Percentiles rank a stretch among this genome's conserved stretches.
phyloP scores from a whole-genome alignment of 2,329 filamentous ascomycete species.

The Paraphoma chrysanthemicola region DNA sequence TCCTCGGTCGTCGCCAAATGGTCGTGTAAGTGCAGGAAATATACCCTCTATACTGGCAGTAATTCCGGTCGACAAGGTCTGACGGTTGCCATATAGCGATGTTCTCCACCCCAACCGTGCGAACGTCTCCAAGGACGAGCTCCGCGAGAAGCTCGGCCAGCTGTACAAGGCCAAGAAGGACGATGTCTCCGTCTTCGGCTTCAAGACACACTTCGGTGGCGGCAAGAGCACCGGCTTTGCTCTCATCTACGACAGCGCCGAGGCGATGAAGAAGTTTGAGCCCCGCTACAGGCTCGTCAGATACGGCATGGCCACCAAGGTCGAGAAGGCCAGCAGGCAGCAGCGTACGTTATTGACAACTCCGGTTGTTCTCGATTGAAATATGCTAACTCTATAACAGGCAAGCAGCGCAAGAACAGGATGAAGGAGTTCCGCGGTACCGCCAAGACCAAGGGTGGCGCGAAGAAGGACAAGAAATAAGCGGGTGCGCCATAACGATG shows the following conservation, averaged over 20 bases:
- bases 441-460: conserved; percentile 96
- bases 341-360: conserved; percentile 78
- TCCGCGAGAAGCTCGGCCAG: conserved; percentile 90
- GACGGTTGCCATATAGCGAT: conserved; percentile 70
- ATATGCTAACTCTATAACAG: conserved; percentile 61
- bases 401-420: conserved; percentile 99
- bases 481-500: conserved; percentile 38
- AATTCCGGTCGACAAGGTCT: conserved; percentile 31
- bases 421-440: conserved; percentile 98
- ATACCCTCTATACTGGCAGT: conserved; percentile 10
- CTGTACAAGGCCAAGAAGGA: conserved; percentile 99
- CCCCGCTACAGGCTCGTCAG: conserved; percentile 96
- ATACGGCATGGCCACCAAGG: conserved; percentile 89
- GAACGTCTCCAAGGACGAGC: conserved; percentile 99
- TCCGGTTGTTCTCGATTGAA: too few species aligned
- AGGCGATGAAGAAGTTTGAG: conserved; percentile 99
- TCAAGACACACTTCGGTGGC: conserved; percentile 98
- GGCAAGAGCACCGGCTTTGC: conserved; percentile 99
- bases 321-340: conserved; percentile 97
- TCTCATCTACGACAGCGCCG: conserved; percentile 96
- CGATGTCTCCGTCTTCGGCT: conserved; percentile 96
- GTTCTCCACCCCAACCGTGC: conserved; percentile 98
- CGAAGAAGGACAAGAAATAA: conserved; percentile 83
- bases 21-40: conserved; percentile 75
- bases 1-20: conserved; percentile 99